phyloP scores from a whole-genome alignment of 345 rosid species.

The Populus simonii region DNA sequence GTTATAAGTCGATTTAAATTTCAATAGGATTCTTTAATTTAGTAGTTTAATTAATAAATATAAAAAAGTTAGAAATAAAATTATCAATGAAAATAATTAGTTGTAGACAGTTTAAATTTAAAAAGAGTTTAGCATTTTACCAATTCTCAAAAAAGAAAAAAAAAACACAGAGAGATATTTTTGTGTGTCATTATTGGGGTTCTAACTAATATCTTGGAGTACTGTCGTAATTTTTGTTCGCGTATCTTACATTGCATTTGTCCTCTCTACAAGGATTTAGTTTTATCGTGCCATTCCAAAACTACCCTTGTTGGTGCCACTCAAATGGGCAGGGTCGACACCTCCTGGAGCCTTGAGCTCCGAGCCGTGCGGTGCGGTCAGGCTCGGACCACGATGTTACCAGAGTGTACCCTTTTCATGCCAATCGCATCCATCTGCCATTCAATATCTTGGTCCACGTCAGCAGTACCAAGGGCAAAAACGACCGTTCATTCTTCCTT shows the following conservation, averaged over 20 bases:
- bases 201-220: not conserved
- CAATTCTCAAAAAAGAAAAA: not conserved
- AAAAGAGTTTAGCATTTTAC: too few species aligned
- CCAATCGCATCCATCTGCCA: not conserved
- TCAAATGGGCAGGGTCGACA: not conserved
- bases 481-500: not conserved
- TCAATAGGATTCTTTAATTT: too few species aligned
- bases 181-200: not conserved
- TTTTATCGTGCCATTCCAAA: not conserved
- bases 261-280: not conserved
- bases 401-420: not conserved
- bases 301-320: not conserved
- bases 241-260: not conserved
- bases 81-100: too few species aligned
- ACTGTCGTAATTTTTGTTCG: too few species aligned
- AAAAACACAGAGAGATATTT: not conserved
- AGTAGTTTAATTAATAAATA: too few species aligned
- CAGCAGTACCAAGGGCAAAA: not conserved
- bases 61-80: too few species aligned
- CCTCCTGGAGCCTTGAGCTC: not conserved
- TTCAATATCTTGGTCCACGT: not conserved
- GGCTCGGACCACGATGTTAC: conserved; percentile 22
- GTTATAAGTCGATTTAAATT: too few species aligned
- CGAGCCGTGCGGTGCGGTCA: conserved; percentile 15
- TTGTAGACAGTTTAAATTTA: too few species aligned